Evolutionary conservation across 208 protist species (phyloP).

Genomic region (Phytomonas serpens): DNA sequence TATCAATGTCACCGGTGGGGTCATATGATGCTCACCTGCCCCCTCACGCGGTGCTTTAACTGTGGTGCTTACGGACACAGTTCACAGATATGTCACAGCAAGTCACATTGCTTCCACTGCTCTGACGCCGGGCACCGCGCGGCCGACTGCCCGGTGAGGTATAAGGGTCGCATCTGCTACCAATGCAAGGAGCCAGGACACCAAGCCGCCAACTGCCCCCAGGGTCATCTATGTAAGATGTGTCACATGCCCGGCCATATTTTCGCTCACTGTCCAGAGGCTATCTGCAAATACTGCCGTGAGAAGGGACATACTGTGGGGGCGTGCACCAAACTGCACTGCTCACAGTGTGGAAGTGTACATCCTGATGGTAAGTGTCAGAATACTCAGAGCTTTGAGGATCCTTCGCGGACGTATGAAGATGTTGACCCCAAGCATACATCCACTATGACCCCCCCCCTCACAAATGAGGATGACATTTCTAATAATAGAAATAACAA

Average conservation of each 20-base stretch:
- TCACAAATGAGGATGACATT: constrained; percentile 1
- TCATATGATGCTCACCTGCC: constrained; percentile 76
- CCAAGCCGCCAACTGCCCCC: constrained; percentile 69
- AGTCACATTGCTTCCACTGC: constrained; percentile 84
- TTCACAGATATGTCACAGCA: constrained; percentile 77
- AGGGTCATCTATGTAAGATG: constrained; percentile 68
- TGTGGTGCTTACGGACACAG: constrained; percentile 81
- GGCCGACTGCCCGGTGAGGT: constrained; percentile 63
- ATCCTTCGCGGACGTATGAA: background rate
- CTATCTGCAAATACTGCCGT: constrained; percentile 62
- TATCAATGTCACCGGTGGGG: constrained; percentile 78
- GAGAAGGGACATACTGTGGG: constrained; percentile 72
- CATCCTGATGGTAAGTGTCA: constrained; percentile 34
- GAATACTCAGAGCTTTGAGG: background rate
- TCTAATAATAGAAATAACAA: background rate
- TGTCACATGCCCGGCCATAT: constrained; percentile 72
- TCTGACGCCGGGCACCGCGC: constrained; percentile 66
- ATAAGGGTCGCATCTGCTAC: constrained; percentile 75
- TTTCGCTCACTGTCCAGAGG: constrained; percentile 63
- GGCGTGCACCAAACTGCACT: constrained; percentile 42
- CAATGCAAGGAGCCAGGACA: constrained; percentile 85
- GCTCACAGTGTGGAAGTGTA: constrained; percentile 31
- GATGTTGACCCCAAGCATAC: background rate
- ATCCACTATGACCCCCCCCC: background rate
- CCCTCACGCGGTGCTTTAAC: constrained; percentile 84